These are phyloP conservation scores for Phaffia australis DNA, from an alignment of 768 basidiomycete species.

Conservation along the genomic window DNA sequence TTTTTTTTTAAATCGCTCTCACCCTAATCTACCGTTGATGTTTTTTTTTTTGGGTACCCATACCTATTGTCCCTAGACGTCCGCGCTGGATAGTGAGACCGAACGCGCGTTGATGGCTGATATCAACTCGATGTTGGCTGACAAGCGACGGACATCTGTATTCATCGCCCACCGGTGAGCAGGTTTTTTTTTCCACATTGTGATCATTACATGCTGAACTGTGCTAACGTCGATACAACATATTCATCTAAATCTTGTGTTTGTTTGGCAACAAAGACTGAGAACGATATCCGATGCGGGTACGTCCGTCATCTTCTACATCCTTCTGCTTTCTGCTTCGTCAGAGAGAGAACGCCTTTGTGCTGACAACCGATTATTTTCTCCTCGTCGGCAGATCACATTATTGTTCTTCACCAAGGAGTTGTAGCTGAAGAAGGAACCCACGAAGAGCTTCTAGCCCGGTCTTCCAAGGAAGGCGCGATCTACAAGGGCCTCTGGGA, in stretches of 20 bases:
- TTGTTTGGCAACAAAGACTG: conserved; percentile 39
- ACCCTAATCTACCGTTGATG: not conserved
- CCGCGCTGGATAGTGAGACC: conserved; percentile 87
- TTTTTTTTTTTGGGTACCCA: not conserved
- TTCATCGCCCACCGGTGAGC: conserved; percentile 78
- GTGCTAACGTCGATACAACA: not conserved
- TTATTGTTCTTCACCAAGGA: conserved; percentile 88
- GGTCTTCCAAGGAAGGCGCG: conserved; percentile 40
- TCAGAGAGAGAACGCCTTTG: conserved; percentile 10
- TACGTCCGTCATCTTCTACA: conserved; percentile 35
- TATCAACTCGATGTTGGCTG: conserved; percentile 65
- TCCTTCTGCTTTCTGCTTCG: not conserved
- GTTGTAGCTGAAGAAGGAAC: conserved; percentile 84
- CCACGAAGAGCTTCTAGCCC: conserved; percentile 69
- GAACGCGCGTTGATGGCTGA: conserved; percentile 92
- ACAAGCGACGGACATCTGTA: conserved; percentile 76
- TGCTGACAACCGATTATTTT: not conserved
- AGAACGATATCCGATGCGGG: conserved; percentile 86
- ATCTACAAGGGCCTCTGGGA: conserved; percentile 39
- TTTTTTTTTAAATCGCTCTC: not conserved
- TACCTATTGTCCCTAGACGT: conserved; percentile 51
- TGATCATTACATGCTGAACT: not conserved
- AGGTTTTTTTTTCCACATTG: not conserved
- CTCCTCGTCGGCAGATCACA: conserved; percentile 52
- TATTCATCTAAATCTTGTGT: not conserved